phyloP scores from a whole-genome alignment of 2,329 filamentous ascomycete genomes.

The Colletotrichum musae region DNA sequence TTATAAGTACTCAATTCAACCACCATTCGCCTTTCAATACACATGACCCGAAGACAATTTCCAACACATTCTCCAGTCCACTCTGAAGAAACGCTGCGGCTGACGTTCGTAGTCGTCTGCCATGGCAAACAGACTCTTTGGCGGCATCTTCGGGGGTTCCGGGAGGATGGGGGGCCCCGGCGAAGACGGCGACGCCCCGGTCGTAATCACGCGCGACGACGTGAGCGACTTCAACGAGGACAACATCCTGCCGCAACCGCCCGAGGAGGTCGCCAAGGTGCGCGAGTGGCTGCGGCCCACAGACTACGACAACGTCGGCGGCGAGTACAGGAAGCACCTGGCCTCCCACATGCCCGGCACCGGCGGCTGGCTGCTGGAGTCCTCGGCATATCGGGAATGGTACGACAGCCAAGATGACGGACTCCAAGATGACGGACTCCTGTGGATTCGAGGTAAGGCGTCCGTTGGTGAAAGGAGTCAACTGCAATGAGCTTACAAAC shows the following conservation, averaged over 20 bases:
- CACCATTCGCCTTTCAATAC: too few species aligned
- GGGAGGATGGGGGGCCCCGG: neutral
- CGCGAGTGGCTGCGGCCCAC: constrained; percentile 41
- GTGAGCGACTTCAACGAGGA: constrained; percentile 19
- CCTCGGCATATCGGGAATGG: constrained; percentile 44
- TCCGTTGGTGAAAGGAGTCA: too few species aligned
- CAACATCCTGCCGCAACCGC: constrained; percentile 15
- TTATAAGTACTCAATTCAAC: too few species aligned
- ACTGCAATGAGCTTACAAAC: too few species aligned
- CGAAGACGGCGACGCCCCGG: neutral
- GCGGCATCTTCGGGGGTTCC: neutral
- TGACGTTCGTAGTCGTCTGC: neutral
- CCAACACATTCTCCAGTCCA: too few species aligned
- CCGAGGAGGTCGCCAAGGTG: neutral
- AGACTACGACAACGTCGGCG: constrained; percentile 41
- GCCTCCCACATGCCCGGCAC: constrained; percentile 44
- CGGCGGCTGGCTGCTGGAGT: constrained; percentile 44
- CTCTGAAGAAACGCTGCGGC: too few species aligned
- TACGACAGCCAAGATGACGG: constrained; percentile 41
- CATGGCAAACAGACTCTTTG: neutral
- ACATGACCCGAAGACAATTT: too few species aligned
- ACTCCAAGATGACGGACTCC: constrained; percentile 44
- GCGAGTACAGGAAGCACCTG: constrained; percentile 46
- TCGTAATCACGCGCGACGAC: neutral
- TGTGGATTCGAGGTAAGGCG: constrained; percentile 51